A percentile compares a stretch with the other conserved stretches of the same genome.
These are phyloP conservation scores for Fraxinus americana DNA, from an alignment of 257 asterid genomes.

Conservation along the genomic window DNA sequence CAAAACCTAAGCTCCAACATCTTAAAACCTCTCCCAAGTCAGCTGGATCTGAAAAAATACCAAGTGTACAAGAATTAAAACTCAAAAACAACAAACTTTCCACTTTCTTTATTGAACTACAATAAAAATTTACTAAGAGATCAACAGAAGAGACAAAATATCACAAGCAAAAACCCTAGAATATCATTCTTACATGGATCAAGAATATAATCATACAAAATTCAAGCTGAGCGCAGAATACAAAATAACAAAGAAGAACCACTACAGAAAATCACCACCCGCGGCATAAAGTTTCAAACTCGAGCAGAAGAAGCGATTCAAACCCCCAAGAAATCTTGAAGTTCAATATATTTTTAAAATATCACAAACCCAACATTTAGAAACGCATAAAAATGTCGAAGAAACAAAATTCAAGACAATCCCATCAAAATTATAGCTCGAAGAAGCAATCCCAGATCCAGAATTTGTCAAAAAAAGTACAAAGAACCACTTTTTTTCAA, in stretches of 20 bases:
- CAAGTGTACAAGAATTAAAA: constrained; percentile 16
- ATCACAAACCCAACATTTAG: constrained; percentile 6
- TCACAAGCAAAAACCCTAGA: background rate
- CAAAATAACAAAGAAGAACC: background rate
- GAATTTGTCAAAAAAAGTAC: constrained; percentile 8
- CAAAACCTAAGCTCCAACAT: constrained; percentile 29
- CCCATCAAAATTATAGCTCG: constrained; percentile 28
- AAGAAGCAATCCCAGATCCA: constrained; percentile 43
- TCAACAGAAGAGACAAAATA: constrained; percentile 7
- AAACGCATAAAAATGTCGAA: background rate
- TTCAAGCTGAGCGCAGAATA: constrained; percentile 10
- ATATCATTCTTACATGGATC: constrained; percentile 1
- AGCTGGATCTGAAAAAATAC: constrained; percentile 50
- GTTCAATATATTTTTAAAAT: background rate
- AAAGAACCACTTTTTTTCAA: constrained; percentile 16
- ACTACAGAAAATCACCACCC: background rate
- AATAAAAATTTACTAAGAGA: background rate
- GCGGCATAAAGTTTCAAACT: constrained; percentile 11
- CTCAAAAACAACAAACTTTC: constrained; percentile 1
- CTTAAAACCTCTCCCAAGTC: constrained; percentile 34
- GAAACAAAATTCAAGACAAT: constrained; percentile 12
- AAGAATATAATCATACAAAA: background rate
- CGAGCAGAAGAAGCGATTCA: background rate
- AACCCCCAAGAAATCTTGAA: background rate
- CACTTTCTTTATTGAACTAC: background rate